Percentiles rank a stretch among this genome's conserved stretches.
phyloP scores from a whole-genome alignment of 2,329 filamentous ascomycete genomes.

The Trichoderma sp. region DNA sequence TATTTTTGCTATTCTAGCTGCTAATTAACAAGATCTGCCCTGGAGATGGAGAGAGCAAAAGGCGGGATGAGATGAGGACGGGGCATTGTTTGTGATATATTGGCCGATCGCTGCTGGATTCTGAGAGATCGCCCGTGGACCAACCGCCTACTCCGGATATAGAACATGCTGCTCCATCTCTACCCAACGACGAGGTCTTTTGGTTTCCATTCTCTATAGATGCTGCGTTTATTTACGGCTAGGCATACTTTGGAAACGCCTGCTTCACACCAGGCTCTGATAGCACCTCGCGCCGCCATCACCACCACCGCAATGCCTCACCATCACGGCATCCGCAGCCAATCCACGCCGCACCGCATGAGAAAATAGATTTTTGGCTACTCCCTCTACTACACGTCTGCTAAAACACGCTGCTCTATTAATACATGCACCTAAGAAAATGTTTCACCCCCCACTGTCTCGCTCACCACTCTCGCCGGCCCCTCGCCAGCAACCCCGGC shows the following conservation, averaged over 20 bases:
- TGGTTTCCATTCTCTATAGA: neutral
- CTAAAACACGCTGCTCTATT: neutral
- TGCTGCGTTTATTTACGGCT: neutral
- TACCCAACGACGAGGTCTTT: no score
- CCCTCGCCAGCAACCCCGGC: neutral
- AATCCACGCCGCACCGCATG: neutral
- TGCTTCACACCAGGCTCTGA: neutral
- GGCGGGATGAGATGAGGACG: neutral
- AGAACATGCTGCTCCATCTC: no score
- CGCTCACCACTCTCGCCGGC: neutral
- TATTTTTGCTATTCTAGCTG: neutral
- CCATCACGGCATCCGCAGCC: neutral
- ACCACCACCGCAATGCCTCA: neutral
- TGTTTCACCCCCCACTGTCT: neutral
- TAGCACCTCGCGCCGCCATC: neutral
- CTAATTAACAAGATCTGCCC: neutral
- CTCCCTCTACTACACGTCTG: no score
- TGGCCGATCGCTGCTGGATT: neutral
- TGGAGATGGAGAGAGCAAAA: neutral
- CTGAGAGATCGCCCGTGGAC: neutral
- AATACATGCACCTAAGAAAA: neutral
- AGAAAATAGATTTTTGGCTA: neutral
- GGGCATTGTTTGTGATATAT: slow-evolving; percentile 13
- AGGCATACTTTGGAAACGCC: slow-evolving; percentile 2
- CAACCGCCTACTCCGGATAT: neutral